A percentile compares a stretch with the other conserved stretches of the same genome.
These are phyloP conservation scores for Picea abies DNA, from an alignment of 83 land plant genomes.

Conservation along the genomic window DNA sequence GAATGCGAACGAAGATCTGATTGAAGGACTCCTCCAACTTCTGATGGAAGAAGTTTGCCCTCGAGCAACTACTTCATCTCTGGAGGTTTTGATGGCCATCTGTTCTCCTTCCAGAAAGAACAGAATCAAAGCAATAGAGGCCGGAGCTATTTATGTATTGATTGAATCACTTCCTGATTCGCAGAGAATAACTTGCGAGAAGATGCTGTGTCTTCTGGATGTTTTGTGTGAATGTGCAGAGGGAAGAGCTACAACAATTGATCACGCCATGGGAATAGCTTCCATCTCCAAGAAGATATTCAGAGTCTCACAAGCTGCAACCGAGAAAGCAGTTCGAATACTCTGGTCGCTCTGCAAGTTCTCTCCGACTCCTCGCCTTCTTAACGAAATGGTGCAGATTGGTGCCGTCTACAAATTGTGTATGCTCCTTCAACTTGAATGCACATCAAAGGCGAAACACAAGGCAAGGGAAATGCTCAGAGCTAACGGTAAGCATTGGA, in stretches of 20 bases:
- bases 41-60: slow-evolving; percentile 39
- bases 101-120: slow-evolving; percentile 29
- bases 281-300: slow-evolving; percentile 37
- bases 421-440: slow-evolving; percentile 44
- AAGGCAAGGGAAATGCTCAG: slow-evolving; percentile 45
- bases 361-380: slow-evolving; percentile 18
- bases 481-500: slow-evolving; percentile 44
- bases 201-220: slow-evolving; percentile 30
- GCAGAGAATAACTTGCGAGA: slow-evolving; percentile 28
- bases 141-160: slow-evolving; percentile 36
- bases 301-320: slow-evolving; percentile 34
- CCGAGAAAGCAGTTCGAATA: slow-evolving; percentile 39
- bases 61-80: slow-evolving; percentile 29
- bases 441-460: slow-evolving; percentile 41
- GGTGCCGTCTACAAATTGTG: slow-evolving; percentile 47
- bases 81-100: slow-evolving; percentile 31
- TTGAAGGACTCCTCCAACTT: slow-evolving; percentile 39
- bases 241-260: slow-evolving; percentile 38
- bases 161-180: slow-evolving; percentile 41
- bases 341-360: slow-evolving; percentile 33
- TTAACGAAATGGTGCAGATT: slow-evolving; percentile 38
- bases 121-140: slow-evolving; percentile 37
- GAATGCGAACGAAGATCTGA: slow-evolving; percentile 18
- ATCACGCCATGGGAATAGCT: slow-evolving; percentile 44
- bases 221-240: slow-evolving; percentile 43